These are phyloP conservation scores for Yarrowia sp. DNA, from an alignment of 805 yeast species.

Conservation along the genomic window DNA sequence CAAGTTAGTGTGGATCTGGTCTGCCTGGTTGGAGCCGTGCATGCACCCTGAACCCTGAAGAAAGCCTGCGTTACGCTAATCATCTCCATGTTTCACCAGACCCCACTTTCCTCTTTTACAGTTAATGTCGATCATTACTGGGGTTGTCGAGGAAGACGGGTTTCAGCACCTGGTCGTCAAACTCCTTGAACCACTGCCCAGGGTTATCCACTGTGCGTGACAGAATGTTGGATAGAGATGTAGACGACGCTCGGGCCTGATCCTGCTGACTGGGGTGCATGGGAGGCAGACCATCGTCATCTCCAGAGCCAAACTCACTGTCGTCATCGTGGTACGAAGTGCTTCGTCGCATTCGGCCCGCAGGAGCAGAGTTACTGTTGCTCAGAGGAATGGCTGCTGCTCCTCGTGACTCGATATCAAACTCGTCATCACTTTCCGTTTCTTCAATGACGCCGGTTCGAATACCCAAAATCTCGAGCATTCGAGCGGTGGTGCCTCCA, in stretches of 20 bases:
- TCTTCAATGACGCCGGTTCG: constrained; percentile 88
- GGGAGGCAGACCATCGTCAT: constrained; percentile 41
- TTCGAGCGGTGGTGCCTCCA: constrained; percentile 98
- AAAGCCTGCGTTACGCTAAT: no score
- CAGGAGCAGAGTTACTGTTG: background rate
- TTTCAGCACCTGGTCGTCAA: constrained; percentile 90
- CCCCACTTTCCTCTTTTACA: background rate
- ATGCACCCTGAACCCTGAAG: no score
- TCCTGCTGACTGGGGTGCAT: constrained; percentile 32
- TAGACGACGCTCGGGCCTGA: constrained; percentile 27
- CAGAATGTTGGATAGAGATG: constrained; percentile 33
- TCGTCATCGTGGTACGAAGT: constrained; percentile 34
- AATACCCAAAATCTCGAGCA: constrained; percentile 92
- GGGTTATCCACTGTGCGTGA: constrained; percentile 57
- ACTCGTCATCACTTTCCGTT: constrained; percentile 86
- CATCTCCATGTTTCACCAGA: no score
- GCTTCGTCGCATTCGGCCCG: constrained; percentile 25
- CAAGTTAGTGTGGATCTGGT: no score
- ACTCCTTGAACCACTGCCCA: constrained; percentile 86
- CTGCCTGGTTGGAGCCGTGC: background rate
- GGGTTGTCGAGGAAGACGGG: constrained; percentile 75
- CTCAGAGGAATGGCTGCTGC: constrained; percentile 15
- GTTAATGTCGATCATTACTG: constrained; percentile 15
- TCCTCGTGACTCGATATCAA: constrained; percentile 65
- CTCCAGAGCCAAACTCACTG: constrained; percentile 39